Evolutionary conservation across 768 basidiomycete genomes (phyloP).

Genomic region (Xerocomellus intermedius): DNA sequence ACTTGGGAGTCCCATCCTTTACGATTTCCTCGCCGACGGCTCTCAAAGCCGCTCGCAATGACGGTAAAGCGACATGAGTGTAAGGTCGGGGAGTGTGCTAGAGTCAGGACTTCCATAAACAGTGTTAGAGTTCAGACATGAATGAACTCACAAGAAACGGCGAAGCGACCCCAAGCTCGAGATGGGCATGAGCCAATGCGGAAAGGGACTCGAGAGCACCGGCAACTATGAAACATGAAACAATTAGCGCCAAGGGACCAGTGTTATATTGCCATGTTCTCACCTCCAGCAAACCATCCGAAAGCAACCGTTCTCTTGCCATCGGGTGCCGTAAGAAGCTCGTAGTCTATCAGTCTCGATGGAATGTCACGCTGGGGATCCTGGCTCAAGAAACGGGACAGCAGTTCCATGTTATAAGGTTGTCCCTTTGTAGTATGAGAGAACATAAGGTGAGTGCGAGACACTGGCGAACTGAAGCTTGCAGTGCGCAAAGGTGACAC

Average conservation of each 20-base stretch:
- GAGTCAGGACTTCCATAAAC: neutral
- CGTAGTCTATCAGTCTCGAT: conserved; percentile 78
- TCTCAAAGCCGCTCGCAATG: conserved; percentile 52
- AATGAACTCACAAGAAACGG: conserved; percentile 68
- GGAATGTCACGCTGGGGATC: conserved; percentile 21
- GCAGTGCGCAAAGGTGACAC: conserved; percentile 27
- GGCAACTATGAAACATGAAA: conserved; percentile 51
- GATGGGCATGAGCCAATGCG: conserved; percentile 73
- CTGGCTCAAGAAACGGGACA: conserved; percentile 58
- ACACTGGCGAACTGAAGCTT: conserved; percentile 21
- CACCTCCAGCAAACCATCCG: conserved; percentile 91
- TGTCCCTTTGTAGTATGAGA: conserved; percentile 90
- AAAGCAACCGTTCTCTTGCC: conserved; percentile 85
- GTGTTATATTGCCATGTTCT: conserved; percentile 13
- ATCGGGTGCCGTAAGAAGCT: conserved; percentile 60
- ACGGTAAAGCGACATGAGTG: conserved; percentile 56
- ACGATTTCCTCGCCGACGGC: conserved; percentile 56
- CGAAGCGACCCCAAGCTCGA: conserved; percentile 75
- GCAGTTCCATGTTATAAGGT: conserved; percentile 77
- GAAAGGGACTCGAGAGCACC: conserved; percentile 81
- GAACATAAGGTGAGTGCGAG: conserved; percentile 86
- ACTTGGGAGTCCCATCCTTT: conserved; percentile 55
- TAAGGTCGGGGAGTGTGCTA: conserved; percentile 79
- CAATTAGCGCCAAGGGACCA: neutral
- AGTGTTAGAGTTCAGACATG: neutral